These are phyloP conservation scores for Melastoma candidum DNA, from an alignment of 441 rosid genomes.

Conservation along the genomic window DNA sequence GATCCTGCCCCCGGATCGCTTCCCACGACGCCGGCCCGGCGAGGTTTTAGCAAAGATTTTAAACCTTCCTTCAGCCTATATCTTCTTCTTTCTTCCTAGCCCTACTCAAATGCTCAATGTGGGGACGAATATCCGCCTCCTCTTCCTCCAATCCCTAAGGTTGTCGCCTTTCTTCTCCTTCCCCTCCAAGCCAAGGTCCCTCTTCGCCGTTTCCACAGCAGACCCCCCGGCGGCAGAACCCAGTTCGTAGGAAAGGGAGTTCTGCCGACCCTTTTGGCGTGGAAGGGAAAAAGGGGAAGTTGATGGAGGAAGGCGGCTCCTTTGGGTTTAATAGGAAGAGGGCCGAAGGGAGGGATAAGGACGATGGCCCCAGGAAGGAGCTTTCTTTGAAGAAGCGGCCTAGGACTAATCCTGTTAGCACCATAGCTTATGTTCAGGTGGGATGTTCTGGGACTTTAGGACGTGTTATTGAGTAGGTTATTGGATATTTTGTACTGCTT, in stretches of 20 bases:
- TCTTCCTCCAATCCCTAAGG: constrained; percentile 26
- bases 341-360: constrained; percentile 63
- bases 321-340: constrained; percentile 71
- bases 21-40: constrained; percentile 2
- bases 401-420: constrained; percentile 68
- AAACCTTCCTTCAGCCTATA: no score
- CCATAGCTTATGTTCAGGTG: constrained; percentile 84
- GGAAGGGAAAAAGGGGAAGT: constrained; percentile 14
- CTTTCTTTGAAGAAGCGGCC: constrained; percentile 50
- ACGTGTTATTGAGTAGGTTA: background rate
- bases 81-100: no score
- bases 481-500: no score
- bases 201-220: constrained; percentile 15
- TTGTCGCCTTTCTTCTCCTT: constrained; percentile 23
- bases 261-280: constrained; percentile 15
- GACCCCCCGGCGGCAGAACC: constrained; percentile 21
- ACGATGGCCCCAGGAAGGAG: constrained; percentile 44
- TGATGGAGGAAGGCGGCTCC: constrained; percentile 39
- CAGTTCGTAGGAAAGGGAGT: constrained; percentile 33
- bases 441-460: background rate
- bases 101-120: no score
- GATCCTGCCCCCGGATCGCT: background rate
- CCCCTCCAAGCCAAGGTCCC: constrained; percentile 10
- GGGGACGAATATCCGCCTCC: constrained; percentile 33
- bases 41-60: no score